phyloP scores from a whole-genome alignment of 441 rosid species.

The Gossypium lobatum region DNA sequence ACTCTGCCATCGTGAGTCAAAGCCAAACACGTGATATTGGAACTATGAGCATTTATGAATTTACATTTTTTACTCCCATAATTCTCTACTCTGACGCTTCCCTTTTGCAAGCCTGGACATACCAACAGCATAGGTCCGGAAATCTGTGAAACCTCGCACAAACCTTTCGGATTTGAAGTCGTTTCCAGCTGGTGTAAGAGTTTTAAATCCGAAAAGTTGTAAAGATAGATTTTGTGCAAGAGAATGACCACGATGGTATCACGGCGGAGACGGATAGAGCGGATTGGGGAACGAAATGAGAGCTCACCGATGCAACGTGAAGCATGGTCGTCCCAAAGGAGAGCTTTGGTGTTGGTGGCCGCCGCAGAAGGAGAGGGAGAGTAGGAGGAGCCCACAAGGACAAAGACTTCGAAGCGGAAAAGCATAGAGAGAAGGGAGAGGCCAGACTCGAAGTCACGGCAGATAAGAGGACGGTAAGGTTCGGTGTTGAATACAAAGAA shows the following conservation, averaged over 20 bases:
- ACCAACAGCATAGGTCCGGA: constrained; percentile 36
- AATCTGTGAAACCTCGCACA: constrained; percentile 39
- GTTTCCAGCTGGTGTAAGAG: constrained; percentile 44
- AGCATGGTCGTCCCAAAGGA: constrained; percentile 35
- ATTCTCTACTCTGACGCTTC: constrained; percentile 45
- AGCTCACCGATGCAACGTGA: constrained; percentile 37
- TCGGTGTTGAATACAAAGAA: constrained; percentile 38
- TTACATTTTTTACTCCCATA: constrained; percentile 30
- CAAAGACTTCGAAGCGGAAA: constrained; percentile 31
- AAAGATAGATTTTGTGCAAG: constrained; percentile 34
- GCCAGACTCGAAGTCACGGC: constrained; percentile 69
- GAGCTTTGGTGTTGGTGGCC: constrained; percentile 20
- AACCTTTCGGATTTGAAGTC: constrained; percentile 34
- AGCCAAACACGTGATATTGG: constrained; percentile 32
- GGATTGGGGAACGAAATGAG: constrained; percentile 42
- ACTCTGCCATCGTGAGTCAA: constrained; percentile 41
- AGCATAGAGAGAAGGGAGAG: constrained; percentile 38
- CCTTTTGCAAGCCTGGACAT: constrained; percentile 40
- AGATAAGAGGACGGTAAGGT: constrained; percentile 35
- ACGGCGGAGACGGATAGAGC: constrained; percentile 33
- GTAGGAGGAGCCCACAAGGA: constrained; percentile 33
- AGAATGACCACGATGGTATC: constrained; percentile 35
- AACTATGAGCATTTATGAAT: constrained; percentile 41
- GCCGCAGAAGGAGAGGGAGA: constrained; percentile 15
- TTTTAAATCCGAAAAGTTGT: constrained; percentile 33